These are phyloP conservation scores for Podaxis rugospora DNA, from an alignment of 768 basidiomycete species.

Conservation along the genomic window DNA sequence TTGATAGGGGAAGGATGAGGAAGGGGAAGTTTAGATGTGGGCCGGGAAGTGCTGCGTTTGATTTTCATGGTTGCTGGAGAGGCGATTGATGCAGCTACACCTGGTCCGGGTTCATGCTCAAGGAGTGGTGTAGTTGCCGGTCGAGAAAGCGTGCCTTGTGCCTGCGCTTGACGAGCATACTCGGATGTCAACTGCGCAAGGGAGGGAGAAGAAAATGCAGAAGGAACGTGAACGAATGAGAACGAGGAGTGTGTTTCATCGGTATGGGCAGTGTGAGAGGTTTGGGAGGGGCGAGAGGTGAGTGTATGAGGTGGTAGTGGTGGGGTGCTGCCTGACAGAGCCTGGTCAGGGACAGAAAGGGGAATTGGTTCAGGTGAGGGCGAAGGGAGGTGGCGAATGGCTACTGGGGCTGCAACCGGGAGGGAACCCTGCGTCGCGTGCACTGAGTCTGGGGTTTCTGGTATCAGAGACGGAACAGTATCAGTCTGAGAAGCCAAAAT, in stretches of 20 bases:
- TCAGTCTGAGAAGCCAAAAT: not conserved
- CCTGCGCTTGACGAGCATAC: not conserved
- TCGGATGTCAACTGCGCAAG: not conserved
- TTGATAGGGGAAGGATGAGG: not conserved
- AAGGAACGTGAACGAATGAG: slow-evolving; percentile 9
- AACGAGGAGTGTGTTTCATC: slow-evolving; percentile 10
- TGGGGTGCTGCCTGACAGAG: not conserved
- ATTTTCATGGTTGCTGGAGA: slow-evolving; percentile 7
- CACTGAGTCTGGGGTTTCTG: not conserved
- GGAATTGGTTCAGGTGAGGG: not conserved
- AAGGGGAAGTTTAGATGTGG: not conserved
- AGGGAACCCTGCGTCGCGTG: not conserved
- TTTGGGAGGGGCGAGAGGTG: slow-evolving; percentile 8
- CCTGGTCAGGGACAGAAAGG: not conserved
- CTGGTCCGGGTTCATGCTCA: not conserved
- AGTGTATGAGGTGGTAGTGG: not conserved
- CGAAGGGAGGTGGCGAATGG: not conserved
- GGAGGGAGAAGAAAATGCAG: not conserved
- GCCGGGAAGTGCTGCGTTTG: slow-evolving; percentile 4
- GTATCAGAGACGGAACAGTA: not conserved
- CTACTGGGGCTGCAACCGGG: not conserved
- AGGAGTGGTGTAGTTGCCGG: not conserved
- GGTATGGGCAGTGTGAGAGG: slow-evolving; percentile 1
- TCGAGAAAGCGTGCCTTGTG: not conserved
- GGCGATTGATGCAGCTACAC: slow-evolving; percentile 7